Evolutionary conservation across 2,329 filamentous ascomycete genomes (phyloP), one percentile per base, ranked within the genome.

Genomic region (Curvularia sp.): DNA sequence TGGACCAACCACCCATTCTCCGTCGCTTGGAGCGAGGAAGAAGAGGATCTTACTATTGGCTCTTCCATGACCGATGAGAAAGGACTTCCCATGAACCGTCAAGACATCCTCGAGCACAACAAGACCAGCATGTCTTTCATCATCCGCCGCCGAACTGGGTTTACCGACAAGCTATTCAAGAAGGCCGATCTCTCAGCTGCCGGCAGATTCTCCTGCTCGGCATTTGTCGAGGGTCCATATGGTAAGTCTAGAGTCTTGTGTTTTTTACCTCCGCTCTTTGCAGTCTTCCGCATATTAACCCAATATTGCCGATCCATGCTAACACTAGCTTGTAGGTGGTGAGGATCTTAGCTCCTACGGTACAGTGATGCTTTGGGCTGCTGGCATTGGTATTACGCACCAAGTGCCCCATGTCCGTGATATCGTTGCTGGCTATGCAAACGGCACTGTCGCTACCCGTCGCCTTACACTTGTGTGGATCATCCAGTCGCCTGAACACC

Each of bases 321-420:
- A 71, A 74, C 69, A 48, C 63, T 54, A 66, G 61, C 54, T 58
- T 56, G 46, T 57, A 74, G 89, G 89, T 41, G 89, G 92, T 73
- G 90, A 97, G 78, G 88, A 87, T 60, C 88, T 98, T 64, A 89
- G 93, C 77, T 97, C 93, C 7, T 98, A 97, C 77, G 94, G 95
- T 38, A 95, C 96, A 42, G 88, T 89, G 43, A 86, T 99, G 63
- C 88, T 99, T 55, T 93, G 97, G 73, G 93, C 94, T 12, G 93
- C 93, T 55, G 92, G 94, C 56, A 93, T 95, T 5, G 95, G 95
- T 61, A 98, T 99, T 78, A 97, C 94, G 1, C 94, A 98, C 76
- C 93, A 96, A 75, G 86, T 98, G 28, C 91, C 93, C 32, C 96
- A 96, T 76, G 85, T 97, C 8, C 89, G 88, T 54, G 89, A 95